Conservation (phyloP, 1,284 basidiomycete species). For the Coniophora puteana region DNA sequence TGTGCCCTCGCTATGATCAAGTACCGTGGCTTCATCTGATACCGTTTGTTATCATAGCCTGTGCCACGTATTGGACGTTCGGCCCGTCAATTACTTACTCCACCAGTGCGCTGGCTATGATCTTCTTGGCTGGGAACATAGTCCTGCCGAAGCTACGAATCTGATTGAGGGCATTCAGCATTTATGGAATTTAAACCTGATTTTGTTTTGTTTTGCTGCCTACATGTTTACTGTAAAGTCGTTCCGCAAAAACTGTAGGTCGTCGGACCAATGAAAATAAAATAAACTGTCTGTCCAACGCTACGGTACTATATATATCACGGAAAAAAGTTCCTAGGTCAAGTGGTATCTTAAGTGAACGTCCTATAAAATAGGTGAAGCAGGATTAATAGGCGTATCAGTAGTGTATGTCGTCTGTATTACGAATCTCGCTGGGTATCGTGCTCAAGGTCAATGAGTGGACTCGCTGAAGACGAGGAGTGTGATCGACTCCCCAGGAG, state of each 20-base stretch:
- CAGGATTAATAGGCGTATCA: constrained; percentile 23
- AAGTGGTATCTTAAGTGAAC: constrained; percentile 10
- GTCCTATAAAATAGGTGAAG: constrained; percentile 26
- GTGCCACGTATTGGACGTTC: constrained; percentile 83
- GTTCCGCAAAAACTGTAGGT: neutral
- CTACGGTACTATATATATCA: constrained; percentile 2
- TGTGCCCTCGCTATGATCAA: constrained; percentile 17
- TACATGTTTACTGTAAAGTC: too few relatives aligned
- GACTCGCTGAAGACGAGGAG: constrained; percentile 19
- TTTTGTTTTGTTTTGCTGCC: too few relatives aligned
- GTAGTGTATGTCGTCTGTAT: constrained; percentile 22
- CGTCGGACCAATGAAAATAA: neutral
- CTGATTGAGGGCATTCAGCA: too few relatives aligned
- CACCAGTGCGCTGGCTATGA: constrained; percentile 62
- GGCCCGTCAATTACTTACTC: constrained; percentile 79
- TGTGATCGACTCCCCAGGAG: constrained; percentile 23
- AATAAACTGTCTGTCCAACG: neutral
- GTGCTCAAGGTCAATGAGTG: constrained; percentile 28
- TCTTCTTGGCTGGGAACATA: constrained; percentile 49
- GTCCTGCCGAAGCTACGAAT: neutral
- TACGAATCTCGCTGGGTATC: constrained; percentile 23
- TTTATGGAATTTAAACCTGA: too few relatives aligned
- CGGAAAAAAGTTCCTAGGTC: constrained; percentile 1
- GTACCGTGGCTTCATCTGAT: constrained; percentile 6
- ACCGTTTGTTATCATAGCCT: constrained; percentile 44